phyloP scores from a whole-genome alignment of 768 basidiomycete genomes.

The Candolleomyces eurysporus region DNA sequence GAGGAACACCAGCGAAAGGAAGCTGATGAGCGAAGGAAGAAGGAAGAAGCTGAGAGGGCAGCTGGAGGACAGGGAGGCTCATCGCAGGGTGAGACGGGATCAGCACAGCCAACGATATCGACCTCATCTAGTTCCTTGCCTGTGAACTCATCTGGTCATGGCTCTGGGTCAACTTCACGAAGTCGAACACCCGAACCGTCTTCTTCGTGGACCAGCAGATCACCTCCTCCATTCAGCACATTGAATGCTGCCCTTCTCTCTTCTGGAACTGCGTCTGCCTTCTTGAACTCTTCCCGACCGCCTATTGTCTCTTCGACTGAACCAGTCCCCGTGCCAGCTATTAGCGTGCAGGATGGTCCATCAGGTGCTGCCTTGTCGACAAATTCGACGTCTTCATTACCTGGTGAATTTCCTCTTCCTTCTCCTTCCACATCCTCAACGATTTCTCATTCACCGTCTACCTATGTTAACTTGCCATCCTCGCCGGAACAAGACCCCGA shows the following conservation, averaged over 20 bases:
- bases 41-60: conserved; percentile 37
- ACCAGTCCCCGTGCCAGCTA: background rate
- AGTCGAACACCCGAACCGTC: conserved; percentile 36
- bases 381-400: background rate
- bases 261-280: conserved; percentile 44
- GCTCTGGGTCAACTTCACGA: conserved; percentile 32
- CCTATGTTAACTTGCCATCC: too few species aligned
- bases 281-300: conserved; percentile 21
- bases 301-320: conserved; percentile 6
- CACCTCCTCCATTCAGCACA: conserved; percentile 42
- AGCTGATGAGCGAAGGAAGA: conserved; percentile 64
- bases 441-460: too few species aligned
- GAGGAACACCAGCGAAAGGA: conserved; percentile 88
- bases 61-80: conserved; percentile 26
- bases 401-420: background rate
- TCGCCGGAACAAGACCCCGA: too few species aligned
- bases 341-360: background rate
- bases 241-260: conserved; percentile 44
- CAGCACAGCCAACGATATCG: conserved; percentile 27
- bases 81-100: conserved; percentile 21
- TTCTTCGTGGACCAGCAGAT: conserved; percentile 30
- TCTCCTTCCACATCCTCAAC: too few species aligned
- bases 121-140: conserved; percentile 17
- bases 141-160: conserved; percentile 10
- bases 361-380: background rate